A percentile compares a stretch with the other conserved stretches of the same genome.
Evolutionary conservation across 2,329 filamentous ascomycete species (phyloP).

Genomic region (Colletotrichum melonis): DNA sequence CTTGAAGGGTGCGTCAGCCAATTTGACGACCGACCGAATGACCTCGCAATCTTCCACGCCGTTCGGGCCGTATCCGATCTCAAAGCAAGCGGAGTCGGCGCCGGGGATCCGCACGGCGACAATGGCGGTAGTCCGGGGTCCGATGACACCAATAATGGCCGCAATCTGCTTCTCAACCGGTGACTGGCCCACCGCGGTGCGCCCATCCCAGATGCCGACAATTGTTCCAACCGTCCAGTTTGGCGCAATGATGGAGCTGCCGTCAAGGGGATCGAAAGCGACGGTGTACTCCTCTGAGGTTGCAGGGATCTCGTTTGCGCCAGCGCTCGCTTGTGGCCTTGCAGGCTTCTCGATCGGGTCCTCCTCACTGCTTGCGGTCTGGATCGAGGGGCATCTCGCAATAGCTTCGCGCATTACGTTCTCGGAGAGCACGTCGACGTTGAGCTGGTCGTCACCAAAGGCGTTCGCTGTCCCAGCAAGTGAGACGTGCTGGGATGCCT

Average conservation of each 20-base stretch:
- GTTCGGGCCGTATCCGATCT: slow-evolving; percentile 48
- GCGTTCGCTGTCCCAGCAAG: slow-evolving; percentile 62
- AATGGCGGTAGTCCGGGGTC: slow-evolving; percentile 66
- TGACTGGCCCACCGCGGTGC: slow-evolving; percentile 53
- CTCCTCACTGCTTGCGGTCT: slow-evolving; percentile 69
- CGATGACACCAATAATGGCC: slow-evolving; percentile 64
- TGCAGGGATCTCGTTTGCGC: not conserved
- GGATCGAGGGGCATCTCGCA: slow-evolving; percentile 55
- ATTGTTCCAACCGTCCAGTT: slow-evolving; percentile 72
- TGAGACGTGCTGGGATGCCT: slow-evolving; percentile 56
- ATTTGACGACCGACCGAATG: slow-evolving; percentile 52
- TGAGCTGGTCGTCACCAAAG: slow-evolving; percentile 70
- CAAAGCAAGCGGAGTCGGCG: slow-evolving; percentile 56
- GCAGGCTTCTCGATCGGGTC: slow-evolving; percentile 62
- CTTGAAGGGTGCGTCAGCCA: slow-evolving; percentile 52
- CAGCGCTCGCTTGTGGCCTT: not conserved
- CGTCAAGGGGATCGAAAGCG: slow-evolving; percentile 73
- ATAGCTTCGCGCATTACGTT: slow-evolving; percentile 57
- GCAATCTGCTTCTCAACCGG: slow-evolving; percentile 58
- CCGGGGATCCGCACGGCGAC: slow-evolving; percentile 63
- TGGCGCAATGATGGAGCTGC: slow-evolving; percentile 68
- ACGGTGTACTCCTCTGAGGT: slow-evolving; percentile 62
- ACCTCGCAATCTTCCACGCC: slow-evolving; percentile 54
- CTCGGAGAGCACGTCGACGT: slow-evolving; percentile 67
- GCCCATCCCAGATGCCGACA: slow-evolving; percentile 67